These are phyloP conservation scores for Plasmopara viticola DNA, from an alignment of 352 stramenopile species.

Conservation along the genomic window DNA sequence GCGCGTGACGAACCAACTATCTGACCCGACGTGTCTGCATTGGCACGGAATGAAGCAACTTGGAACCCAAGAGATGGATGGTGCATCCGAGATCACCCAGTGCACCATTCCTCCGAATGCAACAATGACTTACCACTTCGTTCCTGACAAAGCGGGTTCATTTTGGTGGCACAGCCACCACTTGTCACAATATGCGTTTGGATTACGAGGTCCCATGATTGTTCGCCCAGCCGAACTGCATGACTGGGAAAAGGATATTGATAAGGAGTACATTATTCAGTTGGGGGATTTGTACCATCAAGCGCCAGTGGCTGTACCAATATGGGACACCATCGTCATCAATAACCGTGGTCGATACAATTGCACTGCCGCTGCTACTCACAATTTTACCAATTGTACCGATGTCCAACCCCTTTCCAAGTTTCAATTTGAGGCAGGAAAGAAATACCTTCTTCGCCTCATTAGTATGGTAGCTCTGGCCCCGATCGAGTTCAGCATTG, in stretches of 20 bases:
- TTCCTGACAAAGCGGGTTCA: conserved; percentile 21
- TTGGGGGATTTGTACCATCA: no score
- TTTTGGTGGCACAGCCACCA: conserved; percentile 42
- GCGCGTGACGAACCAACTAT: conserved; percentile 22
- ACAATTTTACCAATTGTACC: conserved; percentile 10
- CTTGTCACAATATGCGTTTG: conserved; percentile 24
- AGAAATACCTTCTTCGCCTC: no score
- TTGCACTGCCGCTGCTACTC: conserved; percentile 14
- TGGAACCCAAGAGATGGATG: no score
- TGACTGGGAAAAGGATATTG: conserved; percentile 16
- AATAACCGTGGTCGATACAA: conserved; percentile 31
- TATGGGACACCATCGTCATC: conserved; percentile 27
- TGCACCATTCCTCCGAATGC: conserved; percentile 12
- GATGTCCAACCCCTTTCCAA: no score
- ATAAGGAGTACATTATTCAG: conserved; percentile 19
- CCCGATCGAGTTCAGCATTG: no score
- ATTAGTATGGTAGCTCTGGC: no score
- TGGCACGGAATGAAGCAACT: no score
- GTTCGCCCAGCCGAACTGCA: conserved; percentile 16
- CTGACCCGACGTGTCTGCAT: conserved; percentile 1
- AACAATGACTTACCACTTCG: conserved; percentile 24
- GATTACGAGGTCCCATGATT: conserved; percentile 29
- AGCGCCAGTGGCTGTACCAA: no score
- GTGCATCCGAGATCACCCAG: no score
- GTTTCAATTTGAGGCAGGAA: no score